Conservation (phyloP, 345 rosid species). For the Citropsis articulata region DNA sequence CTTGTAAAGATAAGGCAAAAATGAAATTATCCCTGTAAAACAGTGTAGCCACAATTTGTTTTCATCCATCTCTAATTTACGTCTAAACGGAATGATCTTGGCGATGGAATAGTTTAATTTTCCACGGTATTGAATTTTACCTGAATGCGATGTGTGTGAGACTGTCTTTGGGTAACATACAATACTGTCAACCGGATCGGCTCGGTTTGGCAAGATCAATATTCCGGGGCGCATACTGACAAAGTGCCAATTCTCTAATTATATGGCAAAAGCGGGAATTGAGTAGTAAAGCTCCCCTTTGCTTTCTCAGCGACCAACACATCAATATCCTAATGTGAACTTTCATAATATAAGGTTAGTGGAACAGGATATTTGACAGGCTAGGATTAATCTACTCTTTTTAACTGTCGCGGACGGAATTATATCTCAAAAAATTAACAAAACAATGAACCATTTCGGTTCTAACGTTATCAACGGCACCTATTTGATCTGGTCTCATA, state of each 20-base stretch:
- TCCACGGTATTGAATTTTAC: background rate
- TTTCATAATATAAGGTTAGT: background rate
- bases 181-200: background rate
- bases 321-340: background rate
- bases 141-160: background rate
- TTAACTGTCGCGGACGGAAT: background rate
- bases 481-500: background rate
- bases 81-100: background rate
- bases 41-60: background rate
- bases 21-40: conserved; percentile 2
- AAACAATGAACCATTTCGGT: background rate
- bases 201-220: background rate
- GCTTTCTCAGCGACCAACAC: conserved; percentile 9
- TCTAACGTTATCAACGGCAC: background rate
- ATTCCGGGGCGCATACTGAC: background rate
- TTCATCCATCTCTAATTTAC: background rate
- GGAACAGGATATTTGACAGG: background rate
- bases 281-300: background rate
- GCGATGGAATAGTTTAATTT: background rate
- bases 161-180: background rate
- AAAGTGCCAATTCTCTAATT: background rate
- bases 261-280: background rate
- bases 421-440: background rate
- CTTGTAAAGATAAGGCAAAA: conserved; percentile 7
- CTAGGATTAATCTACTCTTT: background rate